Conservation (phyloP, 2,329 filamentous ascomycete genomes). For the Fusarium concolor region DNA sequence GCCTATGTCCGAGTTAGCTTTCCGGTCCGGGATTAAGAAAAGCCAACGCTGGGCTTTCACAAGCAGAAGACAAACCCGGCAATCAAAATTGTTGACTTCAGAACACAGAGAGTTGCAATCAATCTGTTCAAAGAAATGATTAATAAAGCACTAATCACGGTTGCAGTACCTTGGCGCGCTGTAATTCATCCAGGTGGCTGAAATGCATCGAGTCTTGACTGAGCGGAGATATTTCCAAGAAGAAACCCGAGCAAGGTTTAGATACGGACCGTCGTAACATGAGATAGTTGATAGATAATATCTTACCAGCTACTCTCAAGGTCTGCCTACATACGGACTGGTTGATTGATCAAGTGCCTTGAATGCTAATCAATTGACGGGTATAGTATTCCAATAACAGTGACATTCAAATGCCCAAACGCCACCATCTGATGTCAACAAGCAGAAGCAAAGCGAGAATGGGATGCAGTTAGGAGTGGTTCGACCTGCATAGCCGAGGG, state of each 20-base stretch:
- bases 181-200: conserved; percentile 22
- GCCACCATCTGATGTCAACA: conserved; percentile 42
- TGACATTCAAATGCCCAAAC: conserved; percentile 23
- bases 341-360: not conserved
- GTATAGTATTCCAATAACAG: conserved; percentile 9
- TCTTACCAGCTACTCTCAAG: not conserved
- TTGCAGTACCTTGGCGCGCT: conserved; percentile 5
- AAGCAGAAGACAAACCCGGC: conserved; percentile 10
- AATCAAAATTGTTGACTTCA: conserved; percentile 11
- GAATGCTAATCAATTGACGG: not conserved
- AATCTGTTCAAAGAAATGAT: conserved; percentile 26
- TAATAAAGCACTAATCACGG: conserved; percentile 4
- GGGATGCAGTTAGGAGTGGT: conserved; percentile 45
- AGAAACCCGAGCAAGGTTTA: conserved; percentile 20
- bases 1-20: conserved; percentile 10
- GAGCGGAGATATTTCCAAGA: conserved; percentile 35
- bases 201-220: conserved; percentile 22
- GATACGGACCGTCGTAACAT: conserved; percentile 3
- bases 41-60: conserved; percentile 16
- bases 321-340: not conserved
- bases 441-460: conserved; percentile 27
- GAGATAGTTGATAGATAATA: conserved; percentile 18
- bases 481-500: conserved; percentile 56
- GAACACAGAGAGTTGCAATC: conserved; percentile 4
- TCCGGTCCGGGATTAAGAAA: conserved; percentile 30